These are phyloP conservation scores for Cryphonectria carpinicola DNA, from an alignment of 2,329 filamentous ascomycete species.

Conservation along the genomic window DNA sequence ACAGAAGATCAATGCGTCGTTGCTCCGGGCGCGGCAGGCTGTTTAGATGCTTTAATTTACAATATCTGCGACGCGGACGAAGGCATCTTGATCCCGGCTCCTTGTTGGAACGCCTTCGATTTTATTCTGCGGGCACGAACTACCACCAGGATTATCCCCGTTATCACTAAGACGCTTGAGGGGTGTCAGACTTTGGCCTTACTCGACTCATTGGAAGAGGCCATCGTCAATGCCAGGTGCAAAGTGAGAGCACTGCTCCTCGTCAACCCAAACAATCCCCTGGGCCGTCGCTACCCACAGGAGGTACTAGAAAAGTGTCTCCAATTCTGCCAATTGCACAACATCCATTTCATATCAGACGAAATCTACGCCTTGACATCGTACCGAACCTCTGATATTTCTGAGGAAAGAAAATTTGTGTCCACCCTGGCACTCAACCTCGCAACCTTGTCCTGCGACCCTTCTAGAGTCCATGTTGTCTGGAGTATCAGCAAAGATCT, in stretches of 20 bases:
- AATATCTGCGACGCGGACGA: constrained; percentile 7
- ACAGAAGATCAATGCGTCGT: background rate
- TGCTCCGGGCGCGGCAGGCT: constrained; percentile 2
- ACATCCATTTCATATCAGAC: constrained; percentile 12
- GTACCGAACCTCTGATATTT: background rate
- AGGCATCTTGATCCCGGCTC: background rate
- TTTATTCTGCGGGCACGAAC: background rate
- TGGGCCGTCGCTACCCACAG: background rate
- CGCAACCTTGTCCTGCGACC: background rate
- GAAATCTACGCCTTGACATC: constrained; percentile 6
- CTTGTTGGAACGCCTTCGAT: constrained; percentile 9
- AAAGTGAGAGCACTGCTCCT: background rate
- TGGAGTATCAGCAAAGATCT: constrained; percentile 9
- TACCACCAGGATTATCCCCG: background rate
- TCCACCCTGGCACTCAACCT: background rate
- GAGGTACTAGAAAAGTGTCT: background rate
- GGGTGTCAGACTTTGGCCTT: background rate
- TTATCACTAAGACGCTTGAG: background rate
- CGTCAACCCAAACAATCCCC: constrained; percentile 1
- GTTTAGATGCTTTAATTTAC: constrained; percentile 6
- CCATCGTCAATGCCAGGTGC: background rate
- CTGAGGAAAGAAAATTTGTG: background rate
- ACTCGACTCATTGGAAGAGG: constrained; percentile 2
- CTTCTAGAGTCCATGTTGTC: background rate
- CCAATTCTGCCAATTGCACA: background rate